Evolutionary conservation across 352 stramenopile species (phyloP).

Genomic region (Phytopythium boreale): DNA sequence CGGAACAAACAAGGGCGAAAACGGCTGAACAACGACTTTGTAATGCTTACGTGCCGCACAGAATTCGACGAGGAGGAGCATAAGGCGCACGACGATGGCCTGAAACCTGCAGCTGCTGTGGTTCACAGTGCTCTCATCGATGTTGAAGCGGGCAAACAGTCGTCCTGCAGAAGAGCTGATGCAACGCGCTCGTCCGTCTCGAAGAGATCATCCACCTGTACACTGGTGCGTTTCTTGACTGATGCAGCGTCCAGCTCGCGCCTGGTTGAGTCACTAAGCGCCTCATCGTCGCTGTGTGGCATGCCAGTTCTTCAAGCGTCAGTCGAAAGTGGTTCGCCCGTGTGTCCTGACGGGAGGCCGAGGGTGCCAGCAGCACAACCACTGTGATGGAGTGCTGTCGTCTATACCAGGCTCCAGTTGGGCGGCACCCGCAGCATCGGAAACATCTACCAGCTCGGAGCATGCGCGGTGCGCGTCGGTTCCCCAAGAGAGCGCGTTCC

Average conservation of each 20-base stretch:
- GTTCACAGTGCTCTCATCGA: not conserved
- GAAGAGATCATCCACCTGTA: not conserved
- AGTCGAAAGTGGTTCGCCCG: slow-evolving; percentile 4
- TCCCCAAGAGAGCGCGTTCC: slow-evolving; percentile 14
- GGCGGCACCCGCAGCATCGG: not conserved
- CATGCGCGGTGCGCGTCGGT: too few species aligned
- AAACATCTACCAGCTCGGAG: not conserved
- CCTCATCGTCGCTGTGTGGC: too few species aligned
- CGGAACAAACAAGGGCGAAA: not conserved
- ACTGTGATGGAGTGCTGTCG: not conserved
- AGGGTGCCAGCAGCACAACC: not conserved
- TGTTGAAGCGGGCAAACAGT: not conserved
- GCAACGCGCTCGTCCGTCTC: not conserved
- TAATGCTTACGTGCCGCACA: not conserved
- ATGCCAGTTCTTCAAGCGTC: slow-evolving; percentile 7
- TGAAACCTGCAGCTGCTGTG: not conserved
- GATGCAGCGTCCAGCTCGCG: not conserved
- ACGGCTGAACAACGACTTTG: not conserved
- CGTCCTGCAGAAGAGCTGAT: not conserved
- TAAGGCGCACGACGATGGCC: not conserved
- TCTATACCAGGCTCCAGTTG: not conserved
- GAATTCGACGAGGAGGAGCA: not conserved
- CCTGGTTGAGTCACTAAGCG: not conserved
- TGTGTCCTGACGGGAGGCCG: not conserved
- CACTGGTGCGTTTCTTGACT: not conserved